Base-by-base conservation (phyloP, 805 yeast genomes). In the Suhomyces sp. region DNA sequence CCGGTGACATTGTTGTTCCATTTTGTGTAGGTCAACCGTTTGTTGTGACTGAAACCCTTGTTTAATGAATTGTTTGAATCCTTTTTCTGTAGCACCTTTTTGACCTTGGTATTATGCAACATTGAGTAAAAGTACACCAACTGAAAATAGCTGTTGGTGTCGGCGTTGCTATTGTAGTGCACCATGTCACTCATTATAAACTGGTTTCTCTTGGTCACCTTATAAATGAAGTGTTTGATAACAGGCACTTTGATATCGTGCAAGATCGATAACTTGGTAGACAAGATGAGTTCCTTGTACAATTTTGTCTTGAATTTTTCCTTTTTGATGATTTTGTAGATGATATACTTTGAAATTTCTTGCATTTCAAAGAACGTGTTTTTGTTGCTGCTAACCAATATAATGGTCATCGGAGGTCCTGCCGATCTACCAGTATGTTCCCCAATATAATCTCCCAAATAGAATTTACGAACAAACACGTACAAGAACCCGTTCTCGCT, bases 401-500 rank as follows among this genome's bases (percentile, higher is more conserved):
- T 76, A 12, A 84, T 64, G 3, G 80, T 68, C 64, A 58, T 68
- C 51, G 57, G 73, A 10, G 49, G 49, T 5, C 41, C 48, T 5
- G 12, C 31, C 4, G 31, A 42, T 5, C 6, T 17, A 53, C 36
- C 35, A 23, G 6, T 22, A 10, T 44, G 40, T 10, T 15, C 29
- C 6, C 42, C 49, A 45, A 67, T 53, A 48, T 59, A 59, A 9
- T 59, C 57, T 12, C 59, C 52, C 12, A 72, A 49, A 19, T 59
- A 56, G 35, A 72, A 62, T 26, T 57, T 61, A 53, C 84, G 85
- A 44, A 91, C 87, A 62, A 87, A 90, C 10, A 90, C 84, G 63
- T 94, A 88, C 5, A 93, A 70, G 62, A 92, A 94, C 8, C 99
- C 99, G 57, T 85, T 84, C 1, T 90, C 73, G 64, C 94, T 93